Evolutionary conservation across 257 asterid species (phyloP).

Genomic region (Apocynum venetum): DNA sequence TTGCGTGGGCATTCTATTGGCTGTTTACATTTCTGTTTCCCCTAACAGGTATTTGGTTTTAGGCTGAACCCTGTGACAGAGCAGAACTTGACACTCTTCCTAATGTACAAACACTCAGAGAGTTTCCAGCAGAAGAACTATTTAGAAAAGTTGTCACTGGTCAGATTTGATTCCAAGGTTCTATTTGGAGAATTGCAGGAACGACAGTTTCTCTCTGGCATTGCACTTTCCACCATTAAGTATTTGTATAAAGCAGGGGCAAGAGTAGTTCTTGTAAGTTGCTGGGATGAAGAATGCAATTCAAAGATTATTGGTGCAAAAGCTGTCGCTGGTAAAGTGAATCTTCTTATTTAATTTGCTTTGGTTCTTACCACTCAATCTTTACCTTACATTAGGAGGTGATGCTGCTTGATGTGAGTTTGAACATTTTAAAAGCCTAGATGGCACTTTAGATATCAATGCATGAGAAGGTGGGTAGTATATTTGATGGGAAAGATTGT

Average conservation of each 20-base stretch:
- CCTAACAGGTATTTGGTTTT: conserved; percentile 12
- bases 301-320: conserved; percentile 31
- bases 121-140: conserved; percentile 60
- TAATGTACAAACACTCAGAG: conserved; percentile 55
- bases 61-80: conserved; percentile 41
- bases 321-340: conserved; percentile 53
- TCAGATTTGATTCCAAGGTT: conserved; percentile 60
- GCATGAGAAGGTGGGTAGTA: not conserved
- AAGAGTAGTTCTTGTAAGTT: conserved; percentile 56
- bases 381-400: not conserved
- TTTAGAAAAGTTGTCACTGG: conserved; percentile 65
- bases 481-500: not conserved
- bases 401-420: not conserved
- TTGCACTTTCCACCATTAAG: conserved; percentile 57
- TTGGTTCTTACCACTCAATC: conserved; percentile 12
- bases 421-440: not conserved
- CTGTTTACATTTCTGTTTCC: not conserved
- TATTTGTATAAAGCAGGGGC: conserved; percentile 64
- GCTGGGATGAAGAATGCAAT: conserved; percentile 46
- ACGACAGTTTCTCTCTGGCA: conserved; percentile 28
- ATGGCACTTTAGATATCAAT: not conserved
- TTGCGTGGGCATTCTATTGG: not conserved
- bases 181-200: conserved; percentile 35
- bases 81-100: conserved; percentile 43
- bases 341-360: conserved; percentile 16